Conservation (phyloP, 805 yeast species). For the Saccharomycodes ludwigii region DNA sequence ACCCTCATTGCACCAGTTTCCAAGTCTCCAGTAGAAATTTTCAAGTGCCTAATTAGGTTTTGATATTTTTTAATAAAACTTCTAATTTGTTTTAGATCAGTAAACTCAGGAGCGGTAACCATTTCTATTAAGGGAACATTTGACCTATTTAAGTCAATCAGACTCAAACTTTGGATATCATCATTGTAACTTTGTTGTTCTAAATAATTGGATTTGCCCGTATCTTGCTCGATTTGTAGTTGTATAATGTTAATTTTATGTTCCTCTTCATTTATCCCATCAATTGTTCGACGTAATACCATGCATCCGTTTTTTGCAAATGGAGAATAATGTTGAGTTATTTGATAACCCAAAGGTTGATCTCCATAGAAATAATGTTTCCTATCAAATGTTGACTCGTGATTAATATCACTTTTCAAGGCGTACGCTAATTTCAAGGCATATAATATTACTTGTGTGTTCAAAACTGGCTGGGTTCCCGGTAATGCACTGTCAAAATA, state of each 20-base stretch:
- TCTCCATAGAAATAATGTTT: conserved; percentile 95
- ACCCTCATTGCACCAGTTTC: conserved; percentile 94
- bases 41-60: conserved; percentile 50
- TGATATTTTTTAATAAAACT: conserved; percentile 77
- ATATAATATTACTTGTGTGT: conserved; percentile 55
- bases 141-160: conserved; percentile 73
- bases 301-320: conserved; percentile 59
- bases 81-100: conserved; percentile 50
- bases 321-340: conserved; percentile 81
- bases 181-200: conserved; percentile 12
- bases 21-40: conserved; percentile 77
- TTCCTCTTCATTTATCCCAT: conserved; percentile 33
- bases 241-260: conserved; percentile 56
- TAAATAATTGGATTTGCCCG: conserved; percentile 64
- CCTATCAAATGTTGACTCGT: conserved; percentile 64
- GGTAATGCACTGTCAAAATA: conserved; percentile 81
- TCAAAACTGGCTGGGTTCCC: conserved; percentile 80
- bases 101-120: conserved; percentile 84
- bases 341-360: conserved; percentile 92
- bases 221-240: conserved; percentile 89
- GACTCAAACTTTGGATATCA: conserved; percentile 23
- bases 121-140: conserved; percentile 82
- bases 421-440: conserved; percentile 69
- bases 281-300: conserved; percentile 35
- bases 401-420: conserved; percentile 44